These are phyloP conservation scores for Ustilaginoidea virens DNA, from an alignment of 2,329 filamentous ascomycete species.

Conservation along the genomic window DNA sequence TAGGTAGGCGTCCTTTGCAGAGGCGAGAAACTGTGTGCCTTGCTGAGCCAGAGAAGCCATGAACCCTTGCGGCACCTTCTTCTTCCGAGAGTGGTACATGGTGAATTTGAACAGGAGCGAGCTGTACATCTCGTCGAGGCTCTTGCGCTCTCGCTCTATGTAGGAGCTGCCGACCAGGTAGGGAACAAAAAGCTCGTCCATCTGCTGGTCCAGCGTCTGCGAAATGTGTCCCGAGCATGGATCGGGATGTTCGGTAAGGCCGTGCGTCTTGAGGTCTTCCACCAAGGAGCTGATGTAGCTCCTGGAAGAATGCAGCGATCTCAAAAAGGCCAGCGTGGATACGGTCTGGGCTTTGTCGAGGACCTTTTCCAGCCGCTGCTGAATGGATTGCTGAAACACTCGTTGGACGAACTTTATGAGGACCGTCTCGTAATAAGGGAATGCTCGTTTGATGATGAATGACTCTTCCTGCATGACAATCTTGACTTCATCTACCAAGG, in stretches of 20 bases:
- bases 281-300: constrained; percentile 77
- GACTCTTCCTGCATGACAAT: constrained; percentile 96
- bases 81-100: constrained; percentile 77
- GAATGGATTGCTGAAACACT: constrained; percentile 95
- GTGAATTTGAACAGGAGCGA: constrained; percentile 93
- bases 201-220: constrained; percentile 54
- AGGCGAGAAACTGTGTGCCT: constrained; percentile 73
- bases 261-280: constrained; percentile 87
- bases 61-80: constrained; percentile 81
- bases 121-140: constrained; percentile 68
- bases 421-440: constrained; percentile 92
- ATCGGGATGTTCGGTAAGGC: constrained; percentile 88
- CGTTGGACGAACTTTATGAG: constrained; percentile 85
- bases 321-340: constrained; percentile 80
- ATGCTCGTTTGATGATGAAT: constrained; percentile 88
- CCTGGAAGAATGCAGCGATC: constrained; percentile 79
- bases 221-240: constrained; percentile 76
- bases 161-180: constrained; percentile 55
- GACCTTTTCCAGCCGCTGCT: constrained; percentile 89
- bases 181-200: constrained; percentile 64
- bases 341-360: constrained; percentile 86
- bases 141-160: constrained; percentile 53
- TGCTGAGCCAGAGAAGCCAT: constrained; percentile 85
- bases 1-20: constrained; percentile 82
- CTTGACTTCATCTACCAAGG: constrained; percentile 82